Evolutionary conservation across 2,329 filamentous ascomycete genomes (phyloP), one percentile per base, ranked within the genome.

Genomic region (Penicillium thymicola): DNA sequence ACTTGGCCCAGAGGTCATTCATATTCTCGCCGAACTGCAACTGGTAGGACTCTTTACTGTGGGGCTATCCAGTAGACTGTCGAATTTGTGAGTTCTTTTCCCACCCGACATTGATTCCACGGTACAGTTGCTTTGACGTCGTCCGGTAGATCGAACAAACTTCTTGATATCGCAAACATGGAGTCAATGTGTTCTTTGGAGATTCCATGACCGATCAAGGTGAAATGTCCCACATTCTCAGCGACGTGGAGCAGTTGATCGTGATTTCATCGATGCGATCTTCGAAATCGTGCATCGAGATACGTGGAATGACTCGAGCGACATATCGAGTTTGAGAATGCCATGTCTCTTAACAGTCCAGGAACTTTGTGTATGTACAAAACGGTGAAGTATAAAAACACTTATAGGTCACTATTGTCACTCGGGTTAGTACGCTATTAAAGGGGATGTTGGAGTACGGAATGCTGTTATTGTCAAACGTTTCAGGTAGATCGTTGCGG

Each of bases 11-110:
- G 57, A 74, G 71, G 43, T 75, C 77, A 13, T 77, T 68, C 78
- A 83, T 81, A 55, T 77, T 78, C 48, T 74, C 73, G n/a, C 84
- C 82, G 59, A 84, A 85, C 65, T 87, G 84, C 69, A 87, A 73
- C 67, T 86, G 84, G 65, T 86, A 85, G 11, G 80, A 83, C 68
- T 87, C 84, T 63, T 86, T 87, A 48, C 76, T 78, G 68, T 87
- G 84, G 1, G 81, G 76, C 1, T 75, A 73, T 11, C 84, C 84
- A 0, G 84, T 87, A 3, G 81, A 85, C 0, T 83, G 83, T 13
- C 84, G 78, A 42, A 86, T 72, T 63, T 86, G 84, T 8, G 79
- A 75, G 59, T 77, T 79, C 67, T 82, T 82, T 72, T 86, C 84
- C 83, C 84, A 86, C 8, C 84, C 84, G 2, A 81, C 79, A 60